phyloP scores from a whole-genome alignment of 2,329 filamentous ascomycete species.

The Nemania bipapillata region DNA sequence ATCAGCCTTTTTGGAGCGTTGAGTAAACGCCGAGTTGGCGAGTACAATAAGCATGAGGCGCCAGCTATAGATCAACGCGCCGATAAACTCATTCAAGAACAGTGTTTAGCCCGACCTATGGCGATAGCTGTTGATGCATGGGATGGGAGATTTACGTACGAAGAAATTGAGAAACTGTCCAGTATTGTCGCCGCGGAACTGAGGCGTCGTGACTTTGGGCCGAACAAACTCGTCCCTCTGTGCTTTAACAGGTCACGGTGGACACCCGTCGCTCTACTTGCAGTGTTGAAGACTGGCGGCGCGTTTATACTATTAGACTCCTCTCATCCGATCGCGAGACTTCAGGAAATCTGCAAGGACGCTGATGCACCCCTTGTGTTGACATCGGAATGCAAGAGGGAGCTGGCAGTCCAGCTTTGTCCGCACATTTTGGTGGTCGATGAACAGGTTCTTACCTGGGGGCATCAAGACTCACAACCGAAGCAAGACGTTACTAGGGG shows the following conservation, averaged over 20 bases:
- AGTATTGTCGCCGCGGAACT: constrained; percentile 10
- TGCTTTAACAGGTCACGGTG: constrained; percentile 42
- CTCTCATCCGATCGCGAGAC: constrained; percentile 41
- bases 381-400: not conserved
- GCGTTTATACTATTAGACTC: constrained; percentile 46
- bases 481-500: not conserved
- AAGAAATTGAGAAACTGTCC: constrained; percentile 9
- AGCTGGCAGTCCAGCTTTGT: constrained; percentile 7
- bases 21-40: not conserved
- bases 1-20: constrained; percentile 10
- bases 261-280: constrained; percentile 41
- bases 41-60: constrained; percentile 2
- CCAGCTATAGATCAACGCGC: constrained; percentile 5
- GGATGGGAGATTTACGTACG: constrained; percentile 31
- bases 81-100: constrained; percentile 24
- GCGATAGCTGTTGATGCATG: constrained; percentile 19
- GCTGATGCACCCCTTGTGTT: constrained; percentile 27
- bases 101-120: constrained; percentile 17
- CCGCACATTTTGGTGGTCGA: constrained; percentile 4
- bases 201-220: constrained; percentile 11
- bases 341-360: constrained; percentile 30
- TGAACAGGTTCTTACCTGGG: not conserved
- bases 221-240: constrained; percentile 38
- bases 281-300: constrained; percentile 45
- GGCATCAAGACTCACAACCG: not conserved